These are phyloP conservation scores for Suhomyces sp. DNA, from an alignment of 805 yeast genomes.

Conservation along the genomic window DNA sequence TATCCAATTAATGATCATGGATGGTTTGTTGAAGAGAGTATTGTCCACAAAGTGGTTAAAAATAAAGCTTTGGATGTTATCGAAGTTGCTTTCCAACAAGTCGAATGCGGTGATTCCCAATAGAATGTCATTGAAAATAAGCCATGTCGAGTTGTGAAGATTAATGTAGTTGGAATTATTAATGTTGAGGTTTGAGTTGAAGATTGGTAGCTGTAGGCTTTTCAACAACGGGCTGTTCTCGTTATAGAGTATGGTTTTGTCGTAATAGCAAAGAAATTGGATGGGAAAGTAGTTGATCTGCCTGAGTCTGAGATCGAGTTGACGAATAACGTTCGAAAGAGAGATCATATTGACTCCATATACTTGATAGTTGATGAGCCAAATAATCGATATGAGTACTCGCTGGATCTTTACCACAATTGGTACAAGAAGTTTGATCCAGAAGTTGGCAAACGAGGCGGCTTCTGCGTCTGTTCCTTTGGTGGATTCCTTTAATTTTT, in stretches of 20 bases:
- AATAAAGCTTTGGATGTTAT: conserved; percentile 19
- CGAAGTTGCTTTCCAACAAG: conserved; percentile 35
- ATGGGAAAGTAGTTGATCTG: conserved; percentile 78
- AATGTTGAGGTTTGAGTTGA: conserved; percentile 35
- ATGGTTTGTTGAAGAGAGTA: conserved; percentile 45
- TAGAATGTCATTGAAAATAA: conserved; percentile 76
- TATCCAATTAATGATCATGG: conserved; percentile 60
- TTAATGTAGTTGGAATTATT: conserved; percentile 59
- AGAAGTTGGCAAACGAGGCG: neutral
- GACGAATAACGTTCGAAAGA: conserved; percentile 66
- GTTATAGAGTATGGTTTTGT: conserved; percentile 20
- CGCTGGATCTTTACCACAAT: conserved; percentile 15
- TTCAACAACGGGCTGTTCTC: conserved; percentile 40
- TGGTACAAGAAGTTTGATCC: conserved; percentile 10
- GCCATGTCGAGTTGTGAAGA: conserved; percentile 86
- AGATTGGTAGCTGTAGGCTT: conserved; percentile 35
- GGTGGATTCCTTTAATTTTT: neutral
- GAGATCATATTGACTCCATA: conserved; percentile 28
- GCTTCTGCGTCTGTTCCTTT: neutral
- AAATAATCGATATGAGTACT: conserved; percentile 16
- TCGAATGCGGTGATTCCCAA: conserved; percentile 62
- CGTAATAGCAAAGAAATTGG: conserved; percentile 63
- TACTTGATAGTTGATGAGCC: conserved; percentile 26
- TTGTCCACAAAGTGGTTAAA: conserved; percentile 31
- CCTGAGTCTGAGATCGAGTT: conserved; percentile 70